Evolutionary conservation across 2,329 filamentous ascomycete species (phyloP).

Genomic region (Fusarium longipes): DNA sequence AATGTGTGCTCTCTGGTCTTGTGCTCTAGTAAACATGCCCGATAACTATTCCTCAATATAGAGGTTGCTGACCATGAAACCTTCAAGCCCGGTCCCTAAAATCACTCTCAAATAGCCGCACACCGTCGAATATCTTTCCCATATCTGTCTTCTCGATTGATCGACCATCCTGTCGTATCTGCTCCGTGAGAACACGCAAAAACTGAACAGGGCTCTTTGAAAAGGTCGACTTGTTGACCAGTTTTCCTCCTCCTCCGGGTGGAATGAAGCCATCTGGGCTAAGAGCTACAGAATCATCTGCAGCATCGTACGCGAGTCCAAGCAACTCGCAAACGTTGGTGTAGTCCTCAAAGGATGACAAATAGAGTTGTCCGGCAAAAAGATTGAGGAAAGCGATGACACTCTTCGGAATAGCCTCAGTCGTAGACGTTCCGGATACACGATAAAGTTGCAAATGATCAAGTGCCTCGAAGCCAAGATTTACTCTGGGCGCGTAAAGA

Average conservation of each 20-base stretch:
- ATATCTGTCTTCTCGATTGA: conserved; percentile 57
- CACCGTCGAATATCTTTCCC: conserved; percentile 53
- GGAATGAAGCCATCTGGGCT: conserved; percentile 52
- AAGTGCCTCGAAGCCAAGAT: too few relatives aligned
- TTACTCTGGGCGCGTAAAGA: too few relatives aligned
- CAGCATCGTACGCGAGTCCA: conserved; percentile 55
- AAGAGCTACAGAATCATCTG: conserved; percentile 38
- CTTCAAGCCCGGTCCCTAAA: too few relatives aligned
- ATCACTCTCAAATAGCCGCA: conserved; percentile 42
- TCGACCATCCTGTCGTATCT: conserved; percentile 53
- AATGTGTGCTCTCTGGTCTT: too few relatives aligned
- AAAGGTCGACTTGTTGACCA: conserved; percentile 43
- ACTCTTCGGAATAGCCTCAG: too few relatives aligned
- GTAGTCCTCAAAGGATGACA: conserved; percentile 67
- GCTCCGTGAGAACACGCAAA: conserved; percentile 51
- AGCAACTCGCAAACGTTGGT: conserved; percentile 61
- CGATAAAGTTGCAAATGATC: too few relatives aligned
- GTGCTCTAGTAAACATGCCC: too few relatives aligned
- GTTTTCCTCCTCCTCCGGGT: not conserved
- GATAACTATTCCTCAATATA: too few relatives aligned
- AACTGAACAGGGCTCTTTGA: conserved; percentile 53
- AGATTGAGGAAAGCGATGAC: too few relatives aligned
- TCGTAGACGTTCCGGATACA: too few relatives aligned
- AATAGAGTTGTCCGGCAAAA: conserved; percentile 74
- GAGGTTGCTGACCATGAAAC: too few relatives aligned